Evolutionary conservation across 1,284 basidiomycete genomes (phyloP).

Genomic region (Cutaneotrichosporon sp.): DNA sequence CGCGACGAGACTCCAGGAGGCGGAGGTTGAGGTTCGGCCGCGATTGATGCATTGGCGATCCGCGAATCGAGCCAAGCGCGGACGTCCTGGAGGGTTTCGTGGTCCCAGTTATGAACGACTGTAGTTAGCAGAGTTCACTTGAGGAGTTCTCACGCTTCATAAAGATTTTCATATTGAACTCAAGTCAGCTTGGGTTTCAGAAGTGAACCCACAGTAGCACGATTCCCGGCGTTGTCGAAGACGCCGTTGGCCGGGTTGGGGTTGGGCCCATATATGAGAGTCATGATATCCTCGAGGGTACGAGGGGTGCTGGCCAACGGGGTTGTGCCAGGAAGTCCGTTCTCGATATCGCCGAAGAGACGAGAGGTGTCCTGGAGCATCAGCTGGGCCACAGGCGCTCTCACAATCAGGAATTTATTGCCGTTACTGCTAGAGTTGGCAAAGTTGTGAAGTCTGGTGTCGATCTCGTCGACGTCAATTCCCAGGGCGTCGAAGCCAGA

Average conservation of each 20-base stretch:
- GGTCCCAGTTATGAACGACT: not conserved
- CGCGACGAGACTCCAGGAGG: not conserved
- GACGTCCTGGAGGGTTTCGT: not conserved
- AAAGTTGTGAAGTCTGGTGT: conserved; percentile 26
- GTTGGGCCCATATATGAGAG: not conserved
- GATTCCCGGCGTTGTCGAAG: conserved; percentile 35
- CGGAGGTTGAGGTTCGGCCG: not conserved
- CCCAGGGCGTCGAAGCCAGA: conserved; percentile 23
- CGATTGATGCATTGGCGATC: not conserved
- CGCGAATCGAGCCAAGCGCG: not conserved
- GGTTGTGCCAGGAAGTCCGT: conserved; percentile 21
- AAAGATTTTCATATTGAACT: conserved; percentile 13
- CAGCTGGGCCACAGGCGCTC: conserved; percentile 6
- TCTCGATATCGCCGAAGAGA: conserved; percentile 40
- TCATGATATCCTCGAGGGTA: conserved; percentile 1
- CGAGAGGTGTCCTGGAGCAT: conserved; percentile 37
- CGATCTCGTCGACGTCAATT: conserved; percentile 26
- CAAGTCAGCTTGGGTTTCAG: not conserved
- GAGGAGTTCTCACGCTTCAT: not conserved
- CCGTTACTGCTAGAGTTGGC: conserved; percentile 26
- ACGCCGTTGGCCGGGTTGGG: not conserved
- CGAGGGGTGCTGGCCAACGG: conserved; percentile 17
- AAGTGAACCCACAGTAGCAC: conserved; percentile 1
- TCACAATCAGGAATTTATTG: conserved; percentile 36
- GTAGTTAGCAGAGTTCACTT: not conserved